Base-by-base conservation (phyloP, 768 basidiomycete species). In the Suillus clintonianus region DNA sequence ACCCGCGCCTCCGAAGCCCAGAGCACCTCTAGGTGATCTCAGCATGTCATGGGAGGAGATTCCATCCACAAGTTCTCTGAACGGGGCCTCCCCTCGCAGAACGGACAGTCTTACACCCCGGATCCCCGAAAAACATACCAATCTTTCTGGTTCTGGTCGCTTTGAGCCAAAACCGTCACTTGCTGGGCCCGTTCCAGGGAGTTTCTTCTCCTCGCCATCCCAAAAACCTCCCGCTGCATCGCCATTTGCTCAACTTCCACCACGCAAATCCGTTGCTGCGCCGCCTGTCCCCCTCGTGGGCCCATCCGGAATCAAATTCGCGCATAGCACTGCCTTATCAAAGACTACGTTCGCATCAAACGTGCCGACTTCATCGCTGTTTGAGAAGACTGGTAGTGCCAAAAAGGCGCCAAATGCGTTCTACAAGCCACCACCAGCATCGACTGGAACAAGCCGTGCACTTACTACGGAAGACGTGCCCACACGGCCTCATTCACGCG, bases 41-140 rank as follows among this genome's bases (percentile, higher is more conserved):
- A 56, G 55, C 37, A 85, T 85, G 70, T 87, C 88, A 41, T 90
- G 89, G 90, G 88, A 91, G 71, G 83, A 88, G 42, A 70, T 86
- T 36, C 61, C 41, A 57, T 61, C 45, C 9, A 56, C 5, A 62
- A 61, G 24, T n/a, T 39, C 22, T 10, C 30, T 41, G 34, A 68
- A 68, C 43, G 68, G 63, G 15, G 62, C 47, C n/a, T 57, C 51
- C 56, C 55, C 55, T 27, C 22, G 55, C 39, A 56, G 55, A 39
- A 27, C 15, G 37, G 22, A 17, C 5, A 56, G 55, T 27, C 36
- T 39, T 24, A 59, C 64, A 65, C 50, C 65, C 62, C 34, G 60
- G 69, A 7, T 71, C 72, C 30, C 68, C 62, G 37, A 62, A 68
- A 39, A 65, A 76, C 42, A 76, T 75, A 32, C 72, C 53, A 37